Conservation (phyloP, 148 eudicot species). For the Rhododendron mucronatum region DNA sequence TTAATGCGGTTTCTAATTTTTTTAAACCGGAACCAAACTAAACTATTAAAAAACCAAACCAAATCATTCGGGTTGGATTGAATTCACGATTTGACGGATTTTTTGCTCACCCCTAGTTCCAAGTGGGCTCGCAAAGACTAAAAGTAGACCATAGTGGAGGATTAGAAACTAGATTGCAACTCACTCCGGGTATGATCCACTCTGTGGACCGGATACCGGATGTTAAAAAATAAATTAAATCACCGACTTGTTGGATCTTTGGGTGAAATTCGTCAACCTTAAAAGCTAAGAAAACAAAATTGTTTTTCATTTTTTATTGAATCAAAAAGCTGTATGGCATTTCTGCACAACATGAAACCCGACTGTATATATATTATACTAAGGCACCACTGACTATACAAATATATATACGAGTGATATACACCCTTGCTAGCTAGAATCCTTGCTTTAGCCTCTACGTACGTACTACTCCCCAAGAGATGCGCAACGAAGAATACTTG, state of each 20-base stretch:
- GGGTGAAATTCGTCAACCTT: not conserved
- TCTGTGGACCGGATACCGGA: not conserved
- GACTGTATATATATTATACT: not conserved
- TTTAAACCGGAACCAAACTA: no score
- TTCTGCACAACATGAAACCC: not conserved
- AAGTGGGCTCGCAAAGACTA: not conserved
- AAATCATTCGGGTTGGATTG: no score
- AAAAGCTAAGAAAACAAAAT: not conserved
- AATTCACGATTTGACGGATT: no score
- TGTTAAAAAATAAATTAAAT: no score
- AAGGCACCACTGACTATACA: not conserved
- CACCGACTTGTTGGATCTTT: no score
- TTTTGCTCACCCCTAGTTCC: no score
- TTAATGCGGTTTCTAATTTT: no score
- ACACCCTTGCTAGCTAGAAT: not conserved
- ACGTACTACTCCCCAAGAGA: not conserved
- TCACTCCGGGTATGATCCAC: not conserved
- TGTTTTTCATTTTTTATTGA: not conserved
- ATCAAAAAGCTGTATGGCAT: not conserved
- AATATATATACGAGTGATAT: not conserved
- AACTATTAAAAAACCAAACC: no score
- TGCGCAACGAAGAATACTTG: not conserved
- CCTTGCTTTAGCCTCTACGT: not conserved
- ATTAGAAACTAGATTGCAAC: not conserved
- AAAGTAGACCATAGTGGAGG: not conserved